Conservation (phyloP, 768 basidiomycete genomes). For the Cytidiella melzeri region DNA sequence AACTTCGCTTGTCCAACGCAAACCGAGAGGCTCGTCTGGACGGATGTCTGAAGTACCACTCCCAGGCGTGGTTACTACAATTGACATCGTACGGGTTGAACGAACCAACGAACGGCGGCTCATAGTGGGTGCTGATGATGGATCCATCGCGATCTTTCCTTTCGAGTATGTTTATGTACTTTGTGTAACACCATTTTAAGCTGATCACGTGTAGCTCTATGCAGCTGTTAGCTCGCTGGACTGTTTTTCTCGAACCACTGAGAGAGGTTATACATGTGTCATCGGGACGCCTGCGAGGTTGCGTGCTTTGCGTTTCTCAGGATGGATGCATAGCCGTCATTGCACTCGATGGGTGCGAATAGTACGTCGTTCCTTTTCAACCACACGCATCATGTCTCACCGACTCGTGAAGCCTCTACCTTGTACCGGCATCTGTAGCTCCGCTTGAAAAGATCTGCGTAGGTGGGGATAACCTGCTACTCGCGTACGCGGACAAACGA, state of each 20-base stretch:
- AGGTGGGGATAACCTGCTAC: conserved; percentile 60
- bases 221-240: conserved; percentile 64
- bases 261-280: conserved; percentile 49
- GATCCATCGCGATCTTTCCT: conserved; percentile 71
- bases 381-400: too few relatives aligned
- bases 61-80: conserved; percentile 38
- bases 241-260: conserved; percentile 64
- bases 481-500: conserved; percentile 69
- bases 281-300: conserved; percentile 56
- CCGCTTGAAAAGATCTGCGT: conserved; percentile 60
- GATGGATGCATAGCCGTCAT: conserved; percentile 87
- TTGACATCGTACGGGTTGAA: conserved; percentile 53
- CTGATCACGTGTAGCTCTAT: conserved; percentile 42
- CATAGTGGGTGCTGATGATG: conserved; percentile 73
- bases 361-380: too few relatives aligned
- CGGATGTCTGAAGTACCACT: conserved; percentile 43
- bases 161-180: conserved; percentile 39
- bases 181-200: not conserved
- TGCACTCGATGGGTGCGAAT: conserved; percentile 63
- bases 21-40: conserved; percentile 21
- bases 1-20: conserved; percentile 10
- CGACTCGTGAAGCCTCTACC: conserved; percentile 67
- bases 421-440: conserved; percentile 77
- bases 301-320: conserved; percentile 61
- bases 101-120: conserved; percentile 57